Evolutionary conservation across 23 red algal genomes (phyloP).

Genomic region (Gracilaria domingensis): DNA sequence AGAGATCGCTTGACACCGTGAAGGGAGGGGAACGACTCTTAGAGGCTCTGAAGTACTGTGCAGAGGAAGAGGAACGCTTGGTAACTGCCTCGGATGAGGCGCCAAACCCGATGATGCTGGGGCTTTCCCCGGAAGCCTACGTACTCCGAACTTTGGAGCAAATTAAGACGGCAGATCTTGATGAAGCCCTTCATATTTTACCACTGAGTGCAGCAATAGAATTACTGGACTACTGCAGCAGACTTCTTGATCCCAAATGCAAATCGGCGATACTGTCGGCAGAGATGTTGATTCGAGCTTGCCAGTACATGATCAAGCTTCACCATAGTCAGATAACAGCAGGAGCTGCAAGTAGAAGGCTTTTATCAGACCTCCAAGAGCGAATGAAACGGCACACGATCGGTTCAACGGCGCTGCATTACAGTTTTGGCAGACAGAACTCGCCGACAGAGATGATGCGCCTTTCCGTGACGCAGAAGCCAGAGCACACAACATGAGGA

Average conservation of each 20-base stretch:
- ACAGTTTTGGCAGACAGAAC: slow-evolving; percentile 47
- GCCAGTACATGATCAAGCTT: slow-evolving; percentile 37
- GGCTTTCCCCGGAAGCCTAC: slow-evolving; percentile 53
- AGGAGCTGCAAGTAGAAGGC: slow-evolving; percentile 52
- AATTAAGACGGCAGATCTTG: slow-evolving; percentile 67
- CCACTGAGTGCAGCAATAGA: slow-evolving; percentile 28
- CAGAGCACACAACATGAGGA: slow-evolving; percentile 51
- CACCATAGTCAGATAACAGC: slow-evolving; percentile 72
- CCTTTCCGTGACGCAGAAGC: slow-evolving; percentile 71
- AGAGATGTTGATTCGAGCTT: slow-evolving; percentile 60
- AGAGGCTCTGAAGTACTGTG: slow-evolving; percentile 68
- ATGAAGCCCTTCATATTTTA: slow-evolving; percentile 68
- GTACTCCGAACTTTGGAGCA: slow-evolving; percentile 61
- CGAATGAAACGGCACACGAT: slow-evolving; percentile 10
- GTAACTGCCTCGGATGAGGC: slow-evolving; percentile 37
- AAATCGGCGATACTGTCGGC: slow-evolving; percentile 11
- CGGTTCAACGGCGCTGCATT: slow-evolving; percentile 49
- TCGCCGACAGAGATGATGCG: slow-evolving; percentile 73
- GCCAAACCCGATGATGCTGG: slow-evolving; percentile 54
- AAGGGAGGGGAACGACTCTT: slow-evolving; percentile 77
- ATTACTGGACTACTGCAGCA: slow-evolving; percentile 38
- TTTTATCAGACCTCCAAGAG: slow-evolving; percentile 40
- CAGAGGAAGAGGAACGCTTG: slow-evolving; percentile 55
- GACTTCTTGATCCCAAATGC: slow-evolving; percentile 20
- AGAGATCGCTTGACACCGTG: slow-evolving; percentile 83